Evolutionary conservation across 83 land plant genomes (phyloP).

Genomic region (Picea mariana): DNA sequence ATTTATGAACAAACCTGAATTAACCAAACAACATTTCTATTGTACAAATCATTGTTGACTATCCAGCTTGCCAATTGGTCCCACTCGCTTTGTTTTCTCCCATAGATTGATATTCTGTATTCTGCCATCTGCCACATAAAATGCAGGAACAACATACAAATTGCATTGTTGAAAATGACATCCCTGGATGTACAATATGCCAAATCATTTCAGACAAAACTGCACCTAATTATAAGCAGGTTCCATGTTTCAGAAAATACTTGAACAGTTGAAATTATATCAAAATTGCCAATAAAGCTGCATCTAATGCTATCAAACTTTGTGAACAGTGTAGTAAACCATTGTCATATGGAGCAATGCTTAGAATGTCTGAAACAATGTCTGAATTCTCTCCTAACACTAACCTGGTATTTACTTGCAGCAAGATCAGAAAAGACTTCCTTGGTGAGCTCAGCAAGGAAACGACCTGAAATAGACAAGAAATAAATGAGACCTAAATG

Average conservation of each 20-base stretch:
- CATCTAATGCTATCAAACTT: neutral
- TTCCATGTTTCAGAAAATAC: neutral
- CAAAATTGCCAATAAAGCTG: neutral
- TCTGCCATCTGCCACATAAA: conserved; percentile 91
- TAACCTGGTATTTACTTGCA: conserved; percentile 94
- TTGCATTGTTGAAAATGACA: neutral
- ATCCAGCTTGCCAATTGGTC: conserved; percentile 99
- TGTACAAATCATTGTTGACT: conserved; percentile 89
- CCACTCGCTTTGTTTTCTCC: conserved; percentile 98
- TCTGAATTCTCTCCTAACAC: conserved; percentile 12
- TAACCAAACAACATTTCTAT: conserved; percentile 97
- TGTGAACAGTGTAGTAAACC: neutral
- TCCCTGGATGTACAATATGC: neutral
- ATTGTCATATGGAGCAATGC: neutral
- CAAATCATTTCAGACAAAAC: conserved; percentile 1
- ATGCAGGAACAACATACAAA: neutral
- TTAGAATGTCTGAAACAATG: neutral
- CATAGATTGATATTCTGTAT: conserved; percentile 93
- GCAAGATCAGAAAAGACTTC: conserved; percentile 91
- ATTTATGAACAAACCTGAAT: conserved; percentile 72
- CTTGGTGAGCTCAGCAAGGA: conserved; percentile 89
- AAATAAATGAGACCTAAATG: neutral
- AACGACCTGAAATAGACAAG: conserved; percentile 66
- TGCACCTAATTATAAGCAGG: conserved; percentile 7
- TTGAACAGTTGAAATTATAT: neutral